These are phyloP conservation scores for Nevesoporus exiguus DNA, from an alignment of 768 basidiomycete species.

Conservation along the genomic window DNA sequence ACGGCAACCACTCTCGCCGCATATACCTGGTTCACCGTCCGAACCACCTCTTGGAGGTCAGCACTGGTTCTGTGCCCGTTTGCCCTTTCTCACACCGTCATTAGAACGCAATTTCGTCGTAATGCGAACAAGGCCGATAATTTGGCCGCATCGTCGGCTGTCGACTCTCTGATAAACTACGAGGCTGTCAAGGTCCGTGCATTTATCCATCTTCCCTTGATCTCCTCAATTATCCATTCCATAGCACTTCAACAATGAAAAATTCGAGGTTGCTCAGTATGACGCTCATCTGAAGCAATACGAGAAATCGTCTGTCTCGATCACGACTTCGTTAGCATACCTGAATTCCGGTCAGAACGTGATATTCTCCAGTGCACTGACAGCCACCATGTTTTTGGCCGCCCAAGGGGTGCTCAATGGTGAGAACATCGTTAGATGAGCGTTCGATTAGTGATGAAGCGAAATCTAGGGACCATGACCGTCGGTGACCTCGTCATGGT, in stretches of 20 bases:
- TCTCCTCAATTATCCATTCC: background rate
- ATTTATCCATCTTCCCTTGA: background rate
- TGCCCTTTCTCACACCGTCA: background rate
- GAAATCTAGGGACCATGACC: conserved; percentile 82
- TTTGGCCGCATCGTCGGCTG: conserved; percentile 88
- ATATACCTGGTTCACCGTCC: conserved; percentile 97
- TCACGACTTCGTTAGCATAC: conserved; percentile 89
- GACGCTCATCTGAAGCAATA: conserved; percentile 84
- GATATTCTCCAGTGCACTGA: conserved; percentile 93
- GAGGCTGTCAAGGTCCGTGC: conserved; percentile 89
- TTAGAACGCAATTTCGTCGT: conserved; percentile 87
- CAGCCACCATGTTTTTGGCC: conserved; percentile 93
- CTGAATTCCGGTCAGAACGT: conserved; percentile 96
- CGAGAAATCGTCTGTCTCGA: conserved; percentile 90
- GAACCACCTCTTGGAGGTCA: conserved; percentile 94
- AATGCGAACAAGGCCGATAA: conserved; percentile 97
- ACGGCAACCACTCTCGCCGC: conserved; percentile 80
- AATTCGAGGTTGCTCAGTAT: conserved; percentile 86
- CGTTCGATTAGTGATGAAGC: background rate
- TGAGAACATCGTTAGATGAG: conserved; percentile 22
- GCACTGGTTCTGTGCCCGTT: conserved; percentile 5
- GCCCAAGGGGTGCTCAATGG: conserved; percentile 93
- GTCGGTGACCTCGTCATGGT: conserved; percentile 99
- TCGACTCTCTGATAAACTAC: conserved; percentile 96
- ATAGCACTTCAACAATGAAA: conserved; percentile 97